Percentiles rank a stretch among this genome's conserved stretches.
Evolutionary conservation across 352 stramenopile species (phyloP).

Genomic region (Phytophthora pluvialis): DNA sequence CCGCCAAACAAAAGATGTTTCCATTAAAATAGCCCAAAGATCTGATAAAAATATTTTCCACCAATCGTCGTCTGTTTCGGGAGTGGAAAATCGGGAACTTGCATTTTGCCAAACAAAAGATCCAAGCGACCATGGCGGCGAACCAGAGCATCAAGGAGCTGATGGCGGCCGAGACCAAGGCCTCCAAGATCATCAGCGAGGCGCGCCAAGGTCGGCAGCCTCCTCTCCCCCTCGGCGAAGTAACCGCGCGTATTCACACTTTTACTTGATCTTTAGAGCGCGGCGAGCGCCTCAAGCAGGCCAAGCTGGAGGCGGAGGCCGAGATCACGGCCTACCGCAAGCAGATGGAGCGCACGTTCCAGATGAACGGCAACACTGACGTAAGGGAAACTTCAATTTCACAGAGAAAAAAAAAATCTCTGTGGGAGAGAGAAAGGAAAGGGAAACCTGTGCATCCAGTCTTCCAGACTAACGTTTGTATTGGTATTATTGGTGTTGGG

Average conservation of each 20-base stretch:
- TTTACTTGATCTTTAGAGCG: slow-evolving; percentile 53
- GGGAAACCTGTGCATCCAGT: background rate
- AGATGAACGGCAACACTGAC: slow-evolving; percentile 87
- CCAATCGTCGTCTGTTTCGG: slow-evolving; percentile 10
- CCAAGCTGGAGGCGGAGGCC: slow-evolving; percentile 86
- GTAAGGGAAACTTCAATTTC: slow-evolving; percentile 38
- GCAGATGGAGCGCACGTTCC: slow-evolving; percentile 87
- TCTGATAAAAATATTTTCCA: slow-evolving; percentile 12
- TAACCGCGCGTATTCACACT: background rate
- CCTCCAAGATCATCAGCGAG: slow-evolving; percentile 91
- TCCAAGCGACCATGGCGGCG: slow-evolving; percentile 62
- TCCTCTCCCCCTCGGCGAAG: background rate
- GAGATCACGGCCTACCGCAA: slow-evolving; percentile 87
- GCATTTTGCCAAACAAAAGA: slow-evolving; percentile 29
- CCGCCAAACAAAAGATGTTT: slow-evolving; percentile 23
- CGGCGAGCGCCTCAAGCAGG: slow-evolving; percentile 87
- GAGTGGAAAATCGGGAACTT: background rate
- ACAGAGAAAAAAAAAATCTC: background rate
- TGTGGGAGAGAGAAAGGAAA: slow-evolving; percentile 16
- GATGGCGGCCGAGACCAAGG: slow-evolving; percentile 90
- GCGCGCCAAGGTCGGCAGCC: slow-evolving; percentile 66
- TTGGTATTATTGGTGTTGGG: slow-evolving; percentile 9
- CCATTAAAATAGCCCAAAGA: slow-evolving; percentile 14
- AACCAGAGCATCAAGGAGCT: slow-evolving; percentile 92
- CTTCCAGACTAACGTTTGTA: background rate